Evolutionary conservation across 169 alveolate species (phyloP).

Genomic region (Plasmodium reichenowi): DNA sequence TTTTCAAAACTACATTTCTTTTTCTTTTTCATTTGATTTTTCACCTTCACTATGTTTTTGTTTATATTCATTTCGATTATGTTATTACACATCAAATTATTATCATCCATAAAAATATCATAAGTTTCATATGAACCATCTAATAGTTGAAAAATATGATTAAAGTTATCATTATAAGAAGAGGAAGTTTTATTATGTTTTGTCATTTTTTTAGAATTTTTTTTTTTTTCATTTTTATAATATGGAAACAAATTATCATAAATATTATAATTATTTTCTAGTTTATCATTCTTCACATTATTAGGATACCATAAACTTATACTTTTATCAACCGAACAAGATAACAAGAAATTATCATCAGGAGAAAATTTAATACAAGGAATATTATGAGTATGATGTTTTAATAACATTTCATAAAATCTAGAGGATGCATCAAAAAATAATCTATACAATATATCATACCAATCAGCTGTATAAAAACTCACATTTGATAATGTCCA

Average conservation of each 20-base stretch:
- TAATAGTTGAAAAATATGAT: too few species aligned
- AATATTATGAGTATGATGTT: constrained; percentile 57
- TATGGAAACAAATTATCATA: constrained; percentile 63
- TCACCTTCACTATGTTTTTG: background rate
- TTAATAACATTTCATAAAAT: constrained; percentile 50
- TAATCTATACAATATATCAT: constrained; percentile 56
- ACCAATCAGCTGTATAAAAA: constrained; percentile 72
- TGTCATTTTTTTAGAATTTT: background rate
- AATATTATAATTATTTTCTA: constrained; percentile 35
- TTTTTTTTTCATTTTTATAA: background rate
- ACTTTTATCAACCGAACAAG: constrained; percentile 70
- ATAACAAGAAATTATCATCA: constrained; percentile 52
- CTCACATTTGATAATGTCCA: constrained; percentile 65
- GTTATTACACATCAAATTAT: background rate
- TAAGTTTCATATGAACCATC: too few species aligned
- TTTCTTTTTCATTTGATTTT: background rate
- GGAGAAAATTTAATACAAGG: constrained; percentile 76
- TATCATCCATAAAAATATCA: background rate
- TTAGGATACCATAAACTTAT: constrained; percentile 50
- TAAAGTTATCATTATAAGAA: too few species aligned
- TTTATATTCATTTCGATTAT: too few species aligned
- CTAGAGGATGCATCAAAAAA: constrained; percentile 50
- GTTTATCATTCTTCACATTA: constrained; percentile 36
- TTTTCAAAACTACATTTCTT: constrained; percentile 37
- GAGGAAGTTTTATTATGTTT: background rate